These are phyloP conservation scores for Candida pseudoviswanathii DNA, from an alignment of 1,139 yeast genomes.

Conservation along the genomic window DNA sequence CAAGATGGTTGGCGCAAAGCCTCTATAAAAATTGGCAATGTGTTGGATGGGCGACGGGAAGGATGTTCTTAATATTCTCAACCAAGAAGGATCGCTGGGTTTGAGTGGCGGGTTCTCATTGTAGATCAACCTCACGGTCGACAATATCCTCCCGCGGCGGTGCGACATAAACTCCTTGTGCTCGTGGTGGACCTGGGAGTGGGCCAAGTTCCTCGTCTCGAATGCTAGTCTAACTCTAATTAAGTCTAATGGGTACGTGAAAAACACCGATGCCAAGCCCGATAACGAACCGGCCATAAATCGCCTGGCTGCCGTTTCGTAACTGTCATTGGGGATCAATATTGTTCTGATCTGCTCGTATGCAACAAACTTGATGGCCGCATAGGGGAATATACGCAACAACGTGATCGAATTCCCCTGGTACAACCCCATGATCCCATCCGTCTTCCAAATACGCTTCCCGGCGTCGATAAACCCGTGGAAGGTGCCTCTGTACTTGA, in stretches of 20 bases:
- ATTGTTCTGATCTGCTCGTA: constrained; percentile 88
- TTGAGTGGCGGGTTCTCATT: constrained; percentile 58
- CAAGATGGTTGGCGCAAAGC: constrained; percentile 88
- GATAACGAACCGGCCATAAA: constrained; percentile 88
- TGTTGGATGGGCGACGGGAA: constrained; percentile 41
- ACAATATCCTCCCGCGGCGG: constrained; percentile 55
- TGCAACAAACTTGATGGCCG: constrained; percentile 96
- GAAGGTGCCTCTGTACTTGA: constrained; percentile 78
- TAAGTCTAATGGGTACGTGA: constrained; percentile 91
- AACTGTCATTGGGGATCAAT: constrained; percentile 69
- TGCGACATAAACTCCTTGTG: constrained; percentile 26
- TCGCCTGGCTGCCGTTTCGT: constrained; percentile 82
- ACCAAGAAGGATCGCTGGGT: constrained; percentile 40
- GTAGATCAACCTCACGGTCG: constrained; percentile 59
- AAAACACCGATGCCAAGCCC: constrained; percentile 82
- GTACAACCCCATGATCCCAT: constrained; percentile 82
- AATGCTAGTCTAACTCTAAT: constrained; percentile 91
- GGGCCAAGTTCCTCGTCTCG: constrained; percentile 58
- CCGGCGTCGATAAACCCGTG: constrained; percentile 78
- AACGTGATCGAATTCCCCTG: constrained; percentile 97
- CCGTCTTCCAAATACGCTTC: constrained; percentile 59
- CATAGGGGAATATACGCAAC: constrained; percentile 91
- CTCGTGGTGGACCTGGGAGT: constrained; percentile 23
- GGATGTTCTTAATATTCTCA: constrained; percentile 33
- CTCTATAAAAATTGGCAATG: constrained; percentile 81